Conservation (phyloP, 345 rosid genomes). For the Gossypium turneri region DNA sequence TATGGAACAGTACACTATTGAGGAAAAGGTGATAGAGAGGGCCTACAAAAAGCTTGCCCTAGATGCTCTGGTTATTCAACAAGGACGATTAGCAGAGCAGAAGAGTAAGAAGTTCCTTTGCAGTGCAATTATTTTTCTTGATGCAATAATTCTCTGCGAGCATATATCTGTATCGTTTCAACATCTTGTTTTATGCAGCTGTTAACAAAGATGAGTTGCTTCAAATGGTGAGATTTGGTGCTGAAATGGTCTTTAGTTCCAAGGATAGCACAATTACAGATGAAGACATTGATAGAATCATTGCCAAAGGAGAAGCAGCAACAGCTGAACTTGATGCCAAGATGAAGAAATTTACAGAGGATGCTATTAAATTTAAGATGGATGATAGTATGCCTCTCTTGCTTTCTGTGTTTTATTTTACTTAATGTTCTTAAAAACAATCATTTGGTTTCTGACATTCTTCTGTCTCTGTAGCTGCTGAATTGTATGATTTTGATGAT, state of each 20-base stretch:
- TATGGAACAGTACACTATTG: conserved; percentile 81
- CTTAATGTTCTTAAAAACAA: conserved; percentile 4
- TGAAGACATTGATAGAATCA: conserved; percentile 95
- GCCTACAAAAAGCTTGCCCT: conserved; percentile 98
- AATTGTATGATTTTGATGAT: conserved; percentile 90
- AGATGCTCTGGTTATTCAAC: conserved; percentile 97
- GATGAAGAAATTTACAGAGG: conserved; percentile 98
- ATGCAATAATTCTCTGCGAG: not conserved
- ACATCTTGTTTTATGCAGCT: conserved; percentile 43
- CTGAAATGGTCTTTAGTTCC: conserved; percentile 99
- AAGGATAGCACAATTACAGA: conserved; percentile 96
- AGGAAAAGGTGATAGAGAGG: conserved; percentile 94
- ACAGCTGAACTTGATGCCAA: conserved; percentile 98
- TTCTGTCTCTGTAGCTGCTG: conserved; percentile 61
- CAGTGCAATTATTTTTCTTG: conserved; percentile 2
- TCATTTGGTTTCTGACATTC: conserved; percentile 7
- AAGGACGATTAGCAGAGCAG: conserved; percentile 96
- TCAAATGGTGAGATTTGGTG: conserved; percentile 99
- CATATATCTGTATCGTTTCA: not conserved
- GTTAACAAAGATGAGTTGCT: conserved; percentile 98
- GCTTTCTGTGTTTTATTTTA: not conserved
- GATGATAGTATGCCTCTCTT: conserved; percentile 67
- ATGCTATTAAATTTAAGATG: conserved; percentile 95
- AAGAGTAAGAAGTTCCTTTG: conserved; percentile 55
- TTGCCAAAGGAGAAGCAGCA: conserved; percentile 96